phyloP scores from a whole-genome alignment of 2,329 filamentous ascomycete species.

The Sphaerulina vaccinii region DNA sequence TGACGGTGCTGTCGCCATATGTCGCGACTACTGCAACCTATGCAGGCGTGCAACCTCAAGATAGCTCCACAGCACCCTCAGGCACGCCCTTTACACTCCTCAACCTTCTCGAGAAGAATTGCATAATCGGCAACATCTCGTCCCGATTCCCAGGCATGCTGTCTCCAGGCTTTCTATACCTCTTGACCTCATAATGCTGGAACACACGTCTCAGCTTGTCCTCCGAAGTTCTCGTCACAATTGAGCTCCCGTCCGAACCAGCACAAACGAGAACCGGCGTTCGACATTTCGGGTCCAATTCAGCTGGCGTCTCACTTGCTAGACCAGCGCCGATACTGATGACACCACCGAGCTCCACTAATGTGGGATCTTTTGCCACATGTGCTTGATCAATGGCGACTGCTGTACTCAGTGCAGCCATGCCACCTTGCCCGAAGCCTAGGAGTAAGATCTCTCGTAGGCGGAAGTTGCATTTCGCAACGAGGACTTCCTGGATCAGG shows the following conservation, averaged over 20 bases:
- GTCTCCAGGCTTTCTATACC: constrained; percentile 70
- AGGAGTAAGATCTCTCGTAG: constrained; percentile 53
- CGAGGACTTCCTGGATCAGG: constrained; percentile 47
- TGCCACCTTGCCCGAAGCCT: constrained; percentile 59
- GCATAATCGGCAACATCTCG: constrained; percentile 89
- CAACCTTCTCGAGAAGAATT: constrained; percentile 70
- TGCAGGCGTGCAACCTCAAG: constrained; percentile 16
- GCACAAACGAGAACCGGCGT: constrained; percentile 65
- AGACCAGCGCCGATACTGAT: constrained; percentile 63
- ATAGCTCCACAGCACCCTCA: constrained; percentile 52
- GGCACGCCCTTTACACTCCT: constrained; percentile 54
- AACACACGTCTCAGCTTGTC: constrained; percentile 58
- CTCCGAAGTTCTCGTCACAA: constrained; percentile 61
- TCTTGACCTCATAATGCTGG: constrained; percentile 61
- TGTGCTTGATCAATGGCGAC: constrained; percentile 23
- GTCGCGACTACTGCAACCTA: too few species aligned
- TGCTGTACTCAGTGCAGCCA: constrained; percentile 51
- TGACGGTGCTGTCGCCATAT: too few species aligned
- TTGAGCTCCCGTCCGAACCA: constrained; percentile 46
- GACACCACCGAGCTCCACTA: constrained; percentile 55
- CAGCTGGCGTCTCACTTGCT: constrained; percentile 48
- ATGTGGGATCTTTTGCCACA: constrained; percentile 4
- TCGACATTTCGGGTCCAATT: constrained; percentile 52
- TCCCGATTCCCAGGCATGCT: constrained; percentile 79
- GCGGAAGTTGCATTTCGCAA: constrained; percentile 51